Base-by-base conservation (phyloP, 768 basidiomycete species). In the Lactarius vividus region DNA sequence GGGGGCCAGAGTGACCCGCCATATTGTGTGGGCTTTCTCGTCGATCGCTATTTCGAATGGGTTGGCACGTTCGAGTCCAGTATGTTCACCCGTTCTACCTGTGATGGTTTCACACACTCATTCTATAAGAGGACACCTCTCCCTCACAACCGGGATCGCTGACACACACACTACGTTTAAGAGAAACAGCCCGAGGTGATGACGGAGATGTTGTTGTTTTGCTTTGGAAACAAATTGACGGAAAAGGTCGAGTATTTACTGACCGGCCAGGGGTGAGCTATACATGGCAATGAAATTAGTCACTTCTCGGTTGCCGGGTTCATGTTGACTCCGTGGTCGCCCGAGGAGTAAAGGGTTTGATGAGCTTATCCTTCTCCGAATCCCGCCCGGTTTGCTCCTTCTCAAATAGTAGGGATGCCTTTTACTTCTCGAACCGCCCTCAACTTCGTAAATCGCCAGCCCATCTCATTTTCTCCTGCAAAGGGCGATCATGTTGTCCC, bases 31-130 rank as follows among this genome's bases (percentile, higher is more conserved):
- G 67, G 57, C 26, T 46, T 35, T 35, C 40, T 70, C 18, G 66
- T 59, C 3, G 28, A 64, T 58, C 58, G 44, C 10, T 68, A 70
- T 40, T 68, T 70, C 57, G 67, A 68, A 61, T 70, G 69, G 69
- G 53, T 60, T 39, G 67, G 69, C 2, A 60, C 69, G 11, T 65
- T 70, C 20, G 63, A 63, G 44, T 28, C 49, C 4, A 49, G 69
- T 68, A 33, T 29, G 63, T 64, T 40, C 31, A 23, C 10, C 20
- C 13, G 23, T 18, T n/a, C 15, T 6, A 31, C 3, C n/a, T 31
- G 5, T 57, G 31, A 26, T 59, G n/a, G 44, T 46, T 37, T 54
- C 7, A 26, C 8, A 11, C 40, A 49, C 49, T 59, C 26, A 66
- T 40, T 40, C 53, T 31, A 54, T 31, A 58, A 58, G 55, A 28